phyloP scores from a whole-genome alignment of 1,284 basidiomycete genomes.

The Trichosporon ovoides region DNA sequence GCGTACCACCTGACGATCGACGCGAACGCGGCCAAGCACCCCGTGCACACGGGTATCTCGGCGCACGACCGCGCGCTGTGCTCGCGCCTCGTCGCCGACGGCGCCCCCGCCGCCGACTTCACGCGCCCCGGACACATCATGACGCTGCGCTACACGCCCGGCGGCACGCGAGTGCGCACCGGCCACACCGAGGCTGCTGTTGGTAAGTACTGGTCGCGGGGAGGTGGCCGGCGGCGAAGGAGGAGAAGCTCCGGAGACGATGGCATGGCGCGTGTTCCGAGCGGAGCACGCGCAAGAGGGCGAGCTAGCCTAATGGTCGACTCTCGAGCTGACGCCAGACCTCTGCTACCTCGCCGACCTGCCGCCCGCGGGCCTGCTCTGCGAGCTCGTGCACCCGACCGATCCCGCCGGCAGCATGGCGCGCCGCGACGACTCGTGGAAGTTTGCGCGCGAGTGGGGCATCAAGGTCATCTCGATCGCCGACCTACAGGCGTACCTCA shows the following conservation, averaged over 20 bases:
- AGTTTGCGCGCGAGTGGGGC: slow-evolving; percentile 87
- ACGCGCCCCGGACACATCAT: slow-evolving; percentile 92
- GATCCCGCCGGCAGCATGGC: slow-evolving; percentile 85
- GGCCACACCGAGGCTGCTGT: slow-evolving; percentile 93
- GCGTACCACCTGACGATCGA: slow-evolving; percentile 97
- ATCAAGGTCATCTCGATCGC: slow-evolving; percentile 93
- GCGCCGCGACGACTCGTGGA: slow-evolving; percentile 83
- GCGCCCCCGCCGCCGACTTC: slow-evolving; percentile 65
- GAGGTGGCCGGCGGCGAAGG: too few relatives aligned
- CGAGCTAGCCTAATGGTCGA: not conserved
- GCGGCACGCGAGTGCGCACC: slow-evolving; percentile 75
- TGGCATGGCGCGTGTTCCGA: not conserved
- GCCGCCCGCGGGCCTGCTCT: slow-evolving; percentile 77
- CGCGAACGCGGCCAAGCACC: slow-evolving; percentile 57
- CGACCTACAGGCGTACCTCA: slow-evolving; percentile 51
- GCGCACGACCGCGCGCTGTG: slow-evolving; percentile 91
- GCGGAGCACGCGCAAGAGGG: not conserved
- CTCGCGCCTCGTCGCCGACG: slow-evolving; percentile 68
- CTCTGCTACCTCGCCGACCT: slow-evolving; percentile 74
- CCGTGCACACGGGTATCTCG: slow-evolving; percentile 82
- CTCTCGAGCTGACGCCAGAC: slow-evolving; percentile 53
- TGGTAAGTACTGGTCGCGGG: too few relatives aligned
- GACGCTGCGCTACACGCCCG: slow-evolving; percentile 77
- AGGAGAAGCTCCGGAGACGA: too few relatives aligned
- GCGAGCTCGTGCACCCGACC: slow-evolving; percentile 92